Conservation (phyloP, 768 basidiomycete species). For the Rhodocollybia butyracea region DNA sequence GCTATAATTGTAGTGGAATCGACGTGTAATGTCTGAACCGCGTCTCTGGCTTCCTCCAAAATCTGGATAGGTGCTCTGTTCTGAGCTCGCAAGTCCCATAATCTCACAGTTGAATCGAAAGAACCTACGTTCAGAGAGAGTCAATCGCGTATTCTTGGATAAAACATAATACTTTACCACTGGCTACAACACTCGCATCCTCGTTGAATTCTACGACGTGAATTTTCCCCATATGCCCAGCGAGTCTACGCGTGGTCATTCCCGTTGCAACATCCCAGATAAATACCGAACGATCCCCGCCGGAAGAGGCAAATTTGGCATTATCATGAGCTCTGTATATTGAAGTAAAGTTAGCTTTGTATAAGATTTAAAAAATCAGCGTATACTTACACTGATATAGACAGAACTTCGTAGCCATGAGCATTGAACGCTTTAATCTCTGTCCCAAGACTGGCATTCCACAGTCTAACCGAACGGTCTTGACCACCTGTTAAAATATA, state of each 20-base stretch:
- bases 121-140: constrained; percentile 52
- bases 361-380: neutral
- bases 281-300: constrained; percentile 91
- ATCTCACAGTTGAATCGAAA: constrained; percentile 84
- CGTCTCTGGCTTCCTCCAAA: constrained; percentile 84
- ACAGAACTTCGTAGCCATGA: constrained; percentile 95
- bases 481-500: constrained; percentile 94
- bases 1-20: constrained; percentile 64
- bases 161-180: constrained; percentile 59
- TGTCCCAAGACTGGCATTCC: constrained; percentile 85
- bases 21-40: constrained; percentile 77
- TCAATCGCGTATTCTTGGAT: neutral
- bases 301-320: constrained; percentile 88
- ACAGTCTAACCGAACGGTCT: constrained; percentile 85
- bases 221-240: constrained; percentile 90
- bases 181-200: constrained; percentile 84
- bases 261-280: constrained; percentile 95
- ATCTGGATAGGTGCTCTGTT: constrained; percentile 86
- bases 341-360: constrained; percentile 27
- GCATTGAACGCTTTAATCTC: constrained; percentile 89
- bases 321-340: constrained; percentile 96
- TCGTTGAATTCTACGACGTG: constrained; percentile 88
- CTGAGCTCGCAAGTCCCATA: constrained; percentile 90
- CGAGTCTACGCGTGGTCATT: constrained; percentile 73
- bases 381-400: constrained; percentile 75